These are phyloP conservation scores for Laburnicola sp. DNA, from an alignment of 2,329 filamentous ascomycete genomes.

Conservation along the genomic window DNA sequence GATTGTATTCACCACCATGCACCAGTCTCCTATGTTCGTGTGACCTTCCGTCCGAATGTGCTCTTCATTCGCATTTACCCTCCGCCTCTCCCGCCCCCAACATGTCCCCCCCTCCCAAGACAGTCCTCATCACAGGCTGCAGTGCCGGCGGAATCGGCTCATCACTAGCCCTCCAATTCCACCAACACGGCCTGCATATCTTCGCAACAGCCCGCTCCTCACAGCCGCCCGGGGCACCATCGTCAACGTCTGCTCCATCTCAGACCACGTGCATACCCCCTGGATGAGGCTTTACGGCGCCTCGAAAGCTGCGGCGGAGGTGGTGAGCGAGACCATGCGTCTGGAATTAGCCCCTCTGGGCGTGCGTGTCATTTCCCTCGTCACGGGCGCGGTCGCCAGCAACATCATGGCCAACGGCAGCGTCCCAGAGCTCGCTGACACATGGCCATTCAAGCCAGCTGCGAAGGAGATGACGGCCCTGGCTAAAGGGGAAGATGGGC, in stretches of 20 bases:
- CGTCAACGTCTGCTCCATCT: constrained; percentile 15
- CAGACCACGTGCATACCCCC: constrained; percentile 12
- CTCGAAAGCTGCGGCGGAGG: constrained; percentile 43
- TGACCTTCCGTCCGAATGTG: too few species aligned
- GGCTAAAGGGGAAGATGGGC: too few species aligned
- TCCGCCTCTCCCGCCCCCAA: too few species aligned
- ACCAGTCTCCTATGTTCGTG: too few species aligned
- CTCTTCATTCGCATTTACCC: too few species aligned
- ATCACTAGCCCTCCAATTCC: constrained; percentile 58
- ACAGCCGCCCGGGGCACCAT: constrained; percentile 12
- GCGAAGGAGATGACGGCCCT: too few species aligned
- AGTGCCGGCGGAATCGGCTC: constrained; percentile 56
- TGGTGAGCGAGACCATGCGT: constrained; percentile 22
- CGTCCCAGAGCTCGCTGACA: too few species aligned
- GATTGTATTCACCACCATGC: too few species aligned
- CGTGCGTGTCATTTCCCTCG: constrained; percentile 21
- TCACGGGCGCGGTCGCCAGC: constrained; percentile 14
- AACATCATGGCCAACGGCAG: constrained; percentile 3
- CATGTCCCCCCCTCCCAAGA: too few species aligned
- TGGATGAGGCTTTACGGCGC: too few species aligned
- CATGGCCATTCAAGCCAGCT: too few species aligned
- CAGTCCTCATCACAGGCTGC: constrained; percentile 11
- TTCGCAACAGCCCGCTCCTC: constrained; percentile 18
- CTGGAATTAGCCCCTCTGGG: constrained; percentile 23
- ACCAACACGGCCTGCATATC: constrained; percentile 35